These are phyloP conservation scores for Geotrichum phurueaensis DNA, from an alignment of 1,139 yeast species.

Conservation along the genomic window DNA sequence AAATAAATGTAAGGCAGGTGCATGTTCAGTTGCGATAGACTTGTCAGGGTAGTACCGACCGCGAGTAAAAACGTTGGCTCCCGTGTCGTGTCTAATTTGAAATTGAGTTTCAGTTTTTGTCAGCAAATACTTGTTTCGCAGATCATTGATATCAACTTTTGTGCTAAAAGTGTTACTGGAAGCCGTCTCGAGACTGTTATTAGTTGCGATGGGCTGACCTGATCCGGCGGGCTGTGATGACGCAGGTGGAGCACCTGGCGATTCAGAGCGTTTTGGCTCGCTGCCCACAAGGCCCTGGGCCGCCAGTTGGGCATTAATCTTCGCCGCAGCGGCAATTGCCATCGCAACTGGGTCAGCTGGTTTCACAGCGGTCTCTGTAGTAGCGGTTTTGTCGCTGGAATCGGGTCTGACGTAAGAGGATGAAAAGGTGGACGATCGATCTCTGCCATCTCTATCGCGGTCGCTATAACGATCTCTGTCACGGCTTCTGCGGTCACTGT, in stretches of 20 bases:
- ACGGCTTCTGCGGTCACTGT: slow-evolving; percentile 12
- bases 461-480: slow-evolving; percentile 1
- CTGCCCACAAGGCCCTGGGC: slow-evolving; percentile 12
- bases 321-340: slow-evolving; percentile 36
- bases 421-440: not conserved
- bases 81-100: slow-evolving; percentile 31
- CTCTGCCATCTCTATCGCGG: slow-evolving; percentile 1
- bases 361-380: not conserved
- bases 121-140: slow-evolving; percentile 36
- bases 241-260: not conserved
- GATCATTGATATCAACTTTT: slow-evolving; percentile 37
- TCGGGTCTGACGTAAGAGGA: not conserved
- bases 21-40: slow-evolving; percentile 33
- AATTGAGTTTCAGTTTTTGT: slow-evolving; percentile 36
- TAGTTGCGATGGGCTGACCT: not conserved
- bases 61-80: slow-evolving; percentile 34
- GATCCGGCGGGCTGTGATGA: not conserved
- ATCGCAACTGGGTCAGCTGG: slow-evolving; percentile 28
- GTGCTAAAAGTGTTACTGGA: not conserved
- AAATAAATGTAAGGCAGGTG: slow-evolving; percentile 35
- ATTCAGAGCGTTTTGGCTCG: slow-evolving; percentile 2
- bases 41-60: slow-evolving; percentile 39
- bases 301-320: slow-evolving; percentile 32
- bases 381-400: not conserved
- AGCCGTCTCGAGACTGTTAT: not conserved